Base-by-base conservation (phyloP, 805 yeast genomes). In the Spathaspora girioi region DNA sequence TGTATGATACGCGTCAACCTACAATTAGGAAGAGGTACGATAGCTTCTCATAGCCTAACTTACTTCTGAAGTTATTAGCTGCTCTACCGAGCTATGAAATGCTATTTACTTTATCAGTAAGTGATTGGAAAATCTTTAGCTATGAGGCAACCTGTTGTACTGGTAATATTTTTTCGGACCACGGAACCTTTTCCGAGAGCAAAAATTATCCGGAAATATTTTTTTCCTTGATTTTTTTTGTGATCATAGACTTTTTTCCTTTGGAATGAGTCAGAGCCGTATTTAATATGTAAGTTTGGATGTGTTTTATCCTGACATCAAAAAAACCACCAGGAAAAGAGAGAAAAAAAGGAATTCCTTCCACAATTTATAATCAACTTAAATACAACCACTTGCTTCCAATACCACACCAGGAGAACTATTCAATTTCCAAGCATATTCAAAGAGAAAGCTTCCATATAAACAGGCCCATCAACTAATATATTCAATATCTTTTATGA, bases 241-340 rank as follows among this genome's bases (percentile, higher is more conserved):
- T 31, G 12, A 10, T 35, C 40, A 35, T 10, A 11, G 40, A 35
- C 40, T 35, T 35, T 35, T 32, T 35, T 35, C 26, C 8, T 31
- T 31, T 10, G n/a, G 17, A 35, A 45, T 45, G 47, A 45, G 41
- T 45, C 47, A 45, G 38, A 31, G 26, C 9, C 9, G 5, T 6
- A 15, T 29, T 27, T 11, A 31, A n/a, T 45, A 45, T 45, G 38
- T 31, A 31, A 45, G 47, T 17, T 17, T 45, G 47, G 47, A 31
- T 45, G 47, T 45, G 47, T 45, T 45, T 29, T 23, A 3, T 14
- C 5, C 26, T 23, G 35, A 14, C 35, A 11, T 14, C 35, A 31
- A 31, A 31, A 31, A 31, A 31, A 31, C 40, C 11, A 35, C 40
- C 40, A 35, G 17, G 12, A 35, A 15, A 35, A 9, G 11, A 35